Evolutionary conservation across 192 early-diverging fungal genomes (phyloP).

Genomic region (Coemansia guatemalensis): DNA sequence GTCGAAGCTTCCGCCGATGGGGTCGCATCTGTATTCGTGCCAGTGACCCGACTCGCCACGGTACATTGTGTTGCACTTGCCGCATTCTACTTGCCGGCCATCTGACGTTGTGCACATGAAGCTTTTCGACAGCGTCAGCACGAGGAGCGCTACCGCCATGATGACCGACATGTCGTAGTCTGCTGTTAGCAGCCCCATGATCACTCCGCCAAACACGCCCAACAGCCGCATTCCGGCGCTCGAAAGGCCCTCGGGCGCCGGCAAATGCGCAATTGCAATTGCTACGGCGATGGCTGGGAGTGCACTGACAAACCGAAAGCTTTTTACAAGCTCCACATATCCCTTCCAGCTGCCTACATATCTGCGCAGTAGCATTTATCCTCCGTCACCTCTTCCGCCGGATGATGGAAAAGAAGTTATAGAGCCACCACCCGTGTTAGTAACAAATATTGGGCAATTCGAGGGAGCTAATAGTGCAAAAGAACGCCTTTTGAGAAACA

Average conservation of each 20-base stretch:
- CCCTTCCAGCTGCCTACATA: constrained; percentile 45
- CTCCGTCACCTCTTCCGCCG: background rate
- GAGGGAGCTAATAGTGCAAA: too few species aligned
- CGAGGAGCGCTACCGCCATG: constrained; percentile 55
- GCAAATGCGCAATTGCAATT: constrained; percentile 30
- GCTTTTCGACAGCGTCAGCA: constrained; percentile 60
- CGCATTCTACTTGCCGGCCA: constrained; percentile 55
- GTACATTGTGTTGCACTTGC: constrained; percentile 49
- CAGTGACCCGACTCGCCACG: constrained; percentile 28
- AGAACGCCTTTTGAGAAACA: too few species aligned
- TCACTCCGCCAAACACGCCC: constrained; percentile 51
- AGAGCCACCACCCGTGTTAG: too few species aligned
- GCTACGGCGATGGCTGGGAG: constrained; percentile 36
- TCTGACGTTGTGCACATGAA: constrained; percentile 60
- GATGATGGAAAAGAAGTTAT: background rate
- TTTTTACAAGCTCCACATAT: constrained; percentile 17
- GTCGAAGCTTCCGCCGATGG: constrained; percentile 59
- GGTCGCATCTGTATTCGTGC: constrained; percentile 59
- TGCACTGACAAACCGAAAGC: constrained; percentile 34
- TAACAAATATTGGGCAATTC: too few species aligned
- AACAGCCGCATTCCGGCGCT: constrained; percentile 46
- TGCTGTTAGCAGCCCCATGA: constrained; percentile 57
- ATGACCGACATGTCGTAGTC: constrained; percentile 57
- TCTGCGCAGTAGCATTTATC: background rate
- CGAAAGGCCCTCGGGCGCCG: constrained; percentile 30